These are phyloP conservation scores for Trichoderma sp. DNA, from an alignment of 2,329 filamentous ascomycete genomes.

Conservation along the genomic window DNA sequence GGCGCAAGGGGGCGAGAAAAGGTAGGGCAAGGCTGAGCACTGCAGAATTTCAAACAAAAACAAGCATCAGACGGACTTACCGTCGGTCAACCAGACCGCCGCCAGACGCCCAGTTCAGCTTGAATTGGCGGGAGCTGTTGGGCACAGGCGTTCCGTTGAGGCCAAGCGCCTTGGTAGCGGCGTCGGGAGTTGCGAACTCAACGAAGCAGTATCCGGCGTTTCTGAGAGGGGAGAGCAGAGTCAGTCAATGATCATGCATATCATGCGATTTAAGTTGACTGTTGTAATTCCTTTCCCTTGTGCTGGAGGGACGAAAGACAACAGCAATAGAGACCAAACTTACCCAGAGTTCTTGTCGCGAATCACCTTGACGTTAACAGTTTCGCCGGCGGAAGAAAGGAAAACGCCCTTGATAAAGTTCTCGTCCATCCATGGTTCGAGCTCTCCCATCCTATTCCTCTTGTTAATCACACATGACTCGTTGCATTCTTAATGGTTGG, in stretches of 20 bases:
- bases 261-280: too few relatives aligned
- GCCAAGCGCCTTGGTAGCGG: slow-evolving; percentile 86
- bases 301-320: background rate
- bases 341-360: slow-evolving; percentile 98
- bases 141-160: slow-evolving; percentile 89
- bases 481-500: background rate
- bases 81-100: slow-evolving; percentile 93
- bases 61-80: slow-evolving; percentile 48
- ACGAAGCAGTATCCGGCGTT: slow-evolving; percentile 99
- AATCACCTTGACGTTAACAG: slow-evolving; percentile 99
- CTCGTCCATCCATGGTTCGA: slow-evolving; percentile 99
- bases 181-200: slow-evolving; percentile 80
- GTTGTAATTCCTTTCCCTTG: background rate
- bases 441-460: slow-evolving; percentile 85
- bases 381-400: slow-evolving; percentile 83
- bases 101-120: slow-evolving; percentile 98
- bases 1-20: background rate
- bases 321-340: slow-evolving; percentile 27
- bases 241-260: background rate
- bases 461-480: background rate
- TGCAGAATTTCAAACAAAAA: background rate
- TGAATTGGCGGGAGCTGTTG: slow-evolving; percentile 93
- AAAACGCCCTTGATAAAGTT: slow-evolving; percentile 96
- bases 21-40: background rate
- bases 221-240: slow-evolving; percentile 45